These are phyloP conservation scores for Pythium insidiosum DNA, from an alignment of 352 stramenopile species.

Conservation along the genomic window DNA sequence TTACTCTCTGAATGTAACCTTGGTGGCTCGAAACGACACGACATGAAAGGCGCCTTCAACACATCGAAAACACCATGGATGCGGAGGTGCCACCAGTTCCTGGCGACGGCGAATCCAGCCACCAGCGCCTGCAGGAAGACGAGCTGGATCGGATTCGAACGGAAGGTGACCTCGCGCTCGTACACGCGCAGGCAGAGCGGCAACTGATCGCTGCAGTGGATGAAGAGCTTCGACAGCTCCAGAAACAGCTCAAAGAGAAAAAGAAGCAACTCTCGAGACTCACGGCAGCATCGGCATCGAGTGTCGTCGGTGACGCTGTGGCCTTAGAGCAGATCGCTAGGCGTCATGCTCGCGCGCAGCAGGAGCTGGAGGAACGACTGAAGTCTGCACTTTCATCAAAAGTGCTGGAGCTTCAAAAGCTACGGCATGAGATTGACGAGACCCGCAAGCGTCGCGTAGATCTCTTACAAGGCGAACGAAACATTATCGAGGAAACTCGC, in stretches of 20 bases:
- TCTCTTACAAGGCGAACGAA: conserved; percentile 27
- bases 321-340: conserved; percentile 20
- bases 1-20: not conserved
- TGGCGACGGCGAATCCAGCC: conserved; percentile 9
- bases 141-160: conserved; percentile 86
- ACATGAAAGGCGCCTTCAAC: too few relatives aligned
- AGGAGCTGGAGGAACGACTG: conserved; percentile 75
- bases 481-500: conserved; percentile 30
- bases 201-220: conserved; percentile 84
- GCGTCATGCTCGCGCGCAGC: conserved; percentile 34
- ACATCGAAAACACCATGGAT: too few relatives aligned
- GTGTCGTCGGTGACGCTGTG: conserved; percentile 7
- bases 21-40: too few relatives aligned
- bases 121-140: conserved; percentile 38
- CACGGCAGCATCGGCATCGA: not conserved
- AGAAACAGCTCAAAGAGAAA: conserved; percentile 78
- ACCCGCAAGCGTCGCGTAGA: conserved; percentile 31
- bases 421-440: conserved; percentile 37
- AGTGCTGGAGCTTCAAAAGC: conserved; percentile 43
- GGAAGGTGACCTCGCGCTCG: conserved; percentile 52
- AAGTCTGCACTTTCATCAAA: conserved; percentile 32
- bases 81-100: too few relatives aligned
- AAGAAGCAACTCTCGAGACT: conserved; percentile 62
- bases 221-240: conserved; percentile 74
- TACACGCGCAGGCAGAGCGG: conserved; percentile 79